phyloP scores from a whole-genome alignment of 148 eudicot species.

The Polygonum maritimum region DNA sequence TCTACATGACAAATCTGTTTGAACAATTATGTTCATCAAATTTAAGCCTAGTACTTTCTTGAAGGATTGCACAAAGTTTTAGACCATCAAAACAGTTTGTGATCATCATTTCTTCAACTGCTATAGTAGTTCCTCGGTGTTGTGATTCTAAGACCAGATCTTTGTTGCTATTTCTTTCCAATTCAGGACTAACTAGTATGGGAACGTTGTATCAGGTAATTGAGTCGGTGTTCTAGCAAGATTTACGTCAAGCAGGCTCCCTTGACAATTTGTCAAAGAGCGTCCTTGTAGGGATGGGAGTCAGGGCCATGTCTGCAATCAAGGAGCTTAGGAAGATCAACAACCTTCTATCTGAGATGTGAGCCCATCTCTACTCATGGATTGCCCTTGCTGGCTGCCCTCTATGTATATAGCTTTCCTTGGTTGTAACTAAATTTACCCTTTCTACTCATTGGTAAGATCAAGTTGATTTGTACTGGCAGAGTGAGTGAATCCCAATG shows the following conservation, averaged over 20 bases:
- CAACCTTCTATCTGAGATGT: slow-evolving; percentile 72
- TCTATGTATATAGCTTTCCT: not conserved
- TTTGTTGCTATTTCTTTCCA: not conserved
- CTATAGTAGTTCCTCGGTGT: no score
- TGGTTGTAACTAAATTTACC: slow-evolving; percentile 1
- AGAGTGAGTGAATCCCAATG: not conserved
- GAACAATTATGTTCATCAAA: not conserved
- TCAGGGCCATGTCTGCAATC: slow-evolving; percentile 67
- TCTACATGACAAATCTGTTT: no score
- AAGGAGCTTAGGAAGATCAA: slow-evolving; percentile 94
- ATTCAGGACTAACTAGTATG: not conserved
- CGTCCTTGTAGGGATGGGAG: slow-evolving; percentile 58
- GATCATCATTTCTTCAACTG: not conserved
- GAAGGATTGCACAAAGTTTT: not conserved
- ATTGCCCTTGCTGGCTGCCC: not conserved
- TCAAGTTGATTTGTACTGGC: not conserved
- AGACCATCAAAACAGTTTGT: not conserved
- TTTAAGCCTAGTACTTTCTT: not conserved
- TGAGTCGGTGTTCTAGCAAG: slow-evolving; percentile 74
- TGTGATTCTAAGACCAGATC: no score
- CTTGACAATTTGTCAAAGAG: slow-evolving; percentile 47
- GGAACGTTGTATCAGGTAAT: slow-evolving; percentile 45
- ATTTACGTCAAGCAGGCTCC: slow-evolving; percentile 30
- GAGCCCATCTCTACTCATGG: slow-evolving; percentile 10
- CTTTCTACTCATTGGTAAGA: not conserved